Percentiles rank a stretch among this genome's conserved stretches.
Conservation (phyloP, 495 filamentous ascomycete species). For the Podospora tetraspora region DNA sequence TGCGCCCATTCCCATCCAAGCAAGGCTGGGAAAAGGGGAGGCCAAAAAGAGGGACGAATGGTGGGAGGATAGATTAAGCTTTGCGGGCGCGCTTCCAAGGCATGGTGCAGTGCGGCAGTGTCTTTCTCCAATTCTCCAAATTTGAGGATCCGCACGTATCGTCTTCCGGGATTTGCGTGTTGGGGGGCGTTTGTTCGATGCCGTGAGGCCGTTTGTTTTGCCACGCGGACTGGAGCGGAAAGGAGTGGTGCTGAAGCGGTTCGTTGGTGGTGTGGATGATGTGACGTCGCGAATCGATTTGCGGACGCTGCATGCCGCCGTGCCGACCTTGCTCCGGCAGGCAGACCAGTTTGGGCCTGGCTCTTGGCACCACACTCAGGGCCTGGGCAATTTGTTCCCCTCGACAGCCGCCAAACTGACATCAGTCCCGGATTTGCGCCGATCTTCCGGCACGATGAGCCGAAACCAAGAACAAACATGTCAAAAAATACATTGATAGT, state of each 20-base stretch:
- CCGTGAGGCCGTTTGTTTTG: slow-evolving; percentile 2
- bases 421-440: neutral
- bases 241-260: no score
- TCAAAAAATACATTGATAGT: neutral
- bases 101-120: slow-evolving; percentile 1
- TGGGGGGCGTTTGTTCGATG: neutral
- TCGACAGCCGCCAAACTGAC: neutral
- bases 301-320: neutral
- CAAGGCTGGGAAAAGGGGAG: neutral
- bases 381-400: neutral
- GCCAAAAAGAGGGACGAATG: neutral
- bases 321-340: neutral
- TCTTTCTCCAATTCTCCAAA: neutral
- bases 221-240: neutral
- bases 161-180: slow-evolving; percentile 10
- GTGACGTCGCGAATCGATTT: slow-evolving; percentile 11
- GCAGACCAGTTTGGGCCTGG: neutral
- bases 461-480: neutral
- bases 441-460: neutral
- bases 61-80: neutral
- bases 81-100: slow-evolving; percentile 7
- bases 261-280: neutral
- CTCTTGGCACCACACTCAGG: neutral
- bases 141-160: slow-evolving; percentile 1
- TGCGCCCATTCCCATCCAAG: neutral